These are phyloP conservation scores for Cercospora brassicicola DNA, from an alignment of 2,329 filamentous ascomycete species.

Conservation along the genomic window DNA sequence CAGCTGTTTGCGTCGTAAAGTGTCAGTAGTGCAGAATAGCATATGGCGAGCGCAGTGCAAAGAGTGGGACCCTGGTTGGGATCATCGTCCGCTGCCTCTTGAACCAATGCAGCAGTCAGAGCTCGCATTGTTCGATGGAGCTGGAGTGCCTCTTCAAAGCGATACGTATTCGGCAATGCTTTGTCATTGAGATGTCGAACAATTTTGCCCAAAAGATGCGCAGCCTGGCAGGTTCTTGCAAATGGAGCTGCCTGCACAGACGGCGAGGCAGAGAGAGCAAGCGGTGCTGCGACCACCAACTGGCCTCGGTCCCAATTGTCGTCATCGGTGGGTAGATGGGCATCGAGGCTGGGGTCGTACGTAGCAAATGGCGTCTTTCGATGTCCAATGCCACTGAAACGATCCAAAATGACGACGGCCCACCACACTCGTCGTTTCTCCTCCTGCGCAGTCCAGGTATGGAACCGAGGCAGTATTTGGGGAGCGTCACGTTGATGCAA, in stretches of 20 bases:
- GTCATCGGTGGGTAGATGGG: background rate
- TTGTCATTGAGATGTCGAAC: background rate
- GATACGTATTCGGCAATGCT: background rate
- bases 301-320: background rate
- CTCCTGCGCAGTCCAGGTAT: background rate
- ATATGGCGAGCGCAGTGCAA: constrained; percentile 39
- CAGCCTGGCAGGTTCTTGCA: background rate
- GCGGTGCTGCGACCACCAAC: background rate
- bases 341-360: background rate
- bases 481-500: background rate
- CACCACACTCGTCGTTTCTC: background rate
- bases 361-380: background rate
- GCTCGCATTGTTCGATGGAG: background rate
- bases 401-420: background rate
- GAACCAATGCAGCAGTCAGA: background rate
- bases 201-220: background rate
- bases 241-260: background rate
- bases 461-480: background rate
- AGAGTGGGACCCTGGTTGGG: constrained; percentile 34
- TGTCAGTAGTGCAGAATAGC: constrained; percentile 37
- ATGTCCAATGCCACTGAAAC: background rate
- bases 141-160: background rate
- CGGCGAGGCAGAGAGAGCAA: background rate
- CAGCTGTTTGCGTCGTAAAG: constrained; percentile 40
- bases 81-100: background rate